Evolutionary conservation across 2,329 filamentous ascomycete species (phyloP).

Genomic region (Verticillium nonalfalfae): DNA sequence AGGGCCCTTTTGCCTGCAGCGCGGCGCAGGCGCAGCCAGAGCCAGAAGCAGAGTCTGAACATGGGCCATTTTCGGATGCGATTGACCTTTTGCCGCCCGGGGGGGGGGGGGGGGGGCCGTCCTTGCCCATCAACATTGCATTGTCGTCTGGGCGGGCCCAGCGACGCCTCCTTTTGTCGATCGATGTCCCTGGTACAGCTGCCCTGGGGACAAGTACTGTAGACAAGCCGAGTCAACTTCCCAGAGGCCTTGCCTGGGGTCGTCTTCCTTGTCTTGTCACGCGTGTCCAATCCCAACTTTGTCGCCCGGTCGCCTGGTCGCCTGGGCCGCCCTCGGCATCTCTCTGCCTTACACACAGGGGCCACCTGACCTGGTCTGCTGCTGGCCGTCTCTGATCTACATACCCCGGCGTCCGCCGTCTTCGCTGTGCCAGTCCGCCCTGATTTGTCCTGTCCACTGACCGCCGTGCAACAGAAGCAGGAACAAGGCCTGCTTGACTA

Average conservation of each 20-base stretch:
- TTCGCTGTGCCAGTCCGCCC: background rate
- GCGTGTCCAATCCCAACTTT: slow-evolving; percentile 12
- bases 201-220: background rate
- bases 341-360: slow-evolving; percentile 5
- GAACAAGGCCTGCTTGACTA: slow-evolving; percentile 3
- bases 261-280: slow-evolving; percentile 12
- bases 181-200: background rate
- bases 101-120: no score
- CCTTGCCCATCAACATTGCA: background rate
- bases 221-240: slow-evolving; percentile 14
- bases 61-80: background rate
- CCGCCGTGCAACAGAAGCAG: background rate
- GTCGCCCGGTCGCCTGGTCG: background rate
- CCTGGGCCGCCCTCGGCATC: slow-evolving; percentile 9
- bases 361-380: slow-evolving; percentile 20
- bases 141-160: no score
- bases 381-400: background rate
- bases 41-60: slow-evolving; percentile 7
- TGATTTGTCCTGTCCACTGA: slow-evolving; percentile 17
- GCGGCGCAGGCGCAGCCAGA: slow-evolving; percentile 32
- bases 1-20: slow-evolving; percentile 26
- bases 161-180: no score
- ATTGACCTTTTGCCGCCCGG: slow-evolving; percentile 1
- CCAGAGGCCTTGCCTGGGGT: slow-evolving; percentile 9
- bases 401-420: background rate